Evolutionary conservation across 2,329 filamentous ascomycete genomes (phyloP), one percentile per base, ranked within the genome.

Genomic region (Aulographum hederae): DNA sequence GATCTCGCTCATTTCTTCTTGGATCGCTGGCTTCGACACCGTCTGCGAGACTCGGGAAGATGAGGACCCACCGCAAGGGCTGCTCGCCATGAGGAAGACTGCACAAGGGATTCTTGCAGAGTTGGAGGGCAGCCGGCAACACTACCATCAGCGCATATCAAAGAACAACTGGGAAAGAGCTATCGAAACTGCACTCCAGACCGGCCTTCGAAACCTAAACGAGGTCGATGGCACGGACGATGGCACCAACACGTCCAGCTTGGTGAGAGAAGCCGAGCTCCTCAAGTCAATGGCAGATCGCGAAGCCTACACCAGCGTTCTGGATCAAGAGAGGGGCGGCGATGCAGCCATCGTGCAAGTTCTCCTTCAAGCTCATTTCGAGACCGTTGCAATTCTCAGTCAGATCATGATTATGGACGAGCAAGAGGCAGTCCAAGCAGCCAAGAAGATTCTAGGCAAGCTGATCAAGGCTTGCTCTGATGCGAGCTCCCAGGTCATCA

Each of bases 11-110:
- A 64, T 98, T n/a, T 85, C 78, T 3, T 75, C 78, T 2, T 98
- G 89, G 89, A 78, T 94, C 34, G 79, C 78, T 1, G 82, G 84
- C 2, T 98, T 95, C 44, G 86, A 95, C 39, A 63, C 67, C 2
- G 69, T 91, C 3, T 86, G 77, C 42, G 80, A 82, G 25, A 65
- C 64, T 30, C 66, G 73, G 13, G 76, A 78, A 32, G 68, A 73
- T 14, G 75, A 78, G 37, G 67, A 73, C 11, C 56, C 65, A 0
- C 71, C 84, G 1, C 56, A 67, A 19, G 79, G 72, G 41, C 57
- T 93, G 28, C 53, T 64, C 3, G 68, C 78, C 0, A 79, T 95
- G 59, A 74, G 84, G 34, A 91, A 86, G 53, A 85, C 81, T 1
- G 86, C 86, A 0, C 72, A 81, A 34, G 89, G 86, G 1, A 85